Evolutionary conservation across 1,284 basidiomycete genomes (phyloP).

Genomic region (Cerioporus squamosus): DNA sequence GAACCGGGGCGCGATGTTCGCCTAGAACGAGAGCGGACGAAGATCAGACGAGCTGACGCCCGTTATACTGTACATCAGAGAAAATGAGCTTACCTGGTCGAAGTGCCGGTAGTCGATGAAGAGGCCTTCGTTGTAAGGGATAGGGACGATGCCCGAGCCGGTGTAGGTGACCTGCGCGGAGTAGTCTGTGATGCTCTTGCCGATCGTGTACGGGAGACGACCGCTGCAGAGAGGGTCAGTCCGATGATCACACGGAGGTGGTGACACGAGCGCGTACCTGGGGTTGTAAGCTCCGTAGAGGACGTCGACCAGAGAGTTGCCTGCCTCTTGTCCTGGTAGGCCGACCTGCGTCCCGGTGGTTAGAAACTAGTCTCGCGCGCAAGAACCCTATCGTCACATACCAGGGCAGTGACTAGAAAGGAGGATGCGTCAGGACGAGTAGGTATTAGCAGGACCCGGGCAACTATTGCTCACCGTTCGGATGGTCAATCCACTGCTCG

Average conservation of each 20-base stretch:
- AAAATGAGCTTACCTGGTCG: conserved; percentile 52
- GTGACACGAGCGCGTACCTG: conserved; percentile 43
- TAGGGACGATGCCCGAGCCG: conserved; percentile 30
- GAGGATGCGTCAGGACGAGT: conserved; percentile 21
- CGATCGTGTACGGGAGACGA: conserved; percentile 49
- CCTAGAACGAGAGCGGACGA: conserved; percentile 10
- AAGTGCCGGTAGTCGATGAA: conserved; percentile 82
- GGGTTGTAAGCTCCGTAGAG: conserved; percentile 70
- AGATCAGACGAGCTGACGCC: too few relatives aligned
- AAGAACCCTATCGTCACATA: conserved; percentile 28
- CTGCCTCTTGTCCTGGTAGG: conserved; percentile 75
- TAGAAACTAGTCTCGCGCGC: not conserved
- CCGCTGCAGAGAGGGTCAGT: conserved; percentile 36
- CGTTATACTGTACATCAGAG: not conserved
- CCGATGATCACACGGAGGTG: conserved; percentile 2
- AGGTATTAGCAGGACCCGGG: not conserved
- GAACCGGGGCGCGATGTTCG: conserved; percentile 37
- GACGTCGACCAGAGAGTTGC: conserved; percentile 63
- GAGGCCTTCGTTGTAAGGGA: conserved; percentile 45
- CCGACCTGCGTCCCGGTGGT: conserved; percentile 42
- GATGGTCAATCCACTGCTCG: conserved; percentile 69
- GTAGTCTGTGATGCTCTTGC: conserved; percentile 51
- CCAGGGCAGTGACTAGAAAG: conserved; percentile 52
- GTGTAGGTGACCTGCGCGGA: conserved; percentile 36
- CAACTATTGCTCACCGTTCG: conserved; percentile 48